phyloP scores from a whole-genome alignment of 2,329 filamentous ascomycete genomes.

The Escovopsis weberi region DNA sequence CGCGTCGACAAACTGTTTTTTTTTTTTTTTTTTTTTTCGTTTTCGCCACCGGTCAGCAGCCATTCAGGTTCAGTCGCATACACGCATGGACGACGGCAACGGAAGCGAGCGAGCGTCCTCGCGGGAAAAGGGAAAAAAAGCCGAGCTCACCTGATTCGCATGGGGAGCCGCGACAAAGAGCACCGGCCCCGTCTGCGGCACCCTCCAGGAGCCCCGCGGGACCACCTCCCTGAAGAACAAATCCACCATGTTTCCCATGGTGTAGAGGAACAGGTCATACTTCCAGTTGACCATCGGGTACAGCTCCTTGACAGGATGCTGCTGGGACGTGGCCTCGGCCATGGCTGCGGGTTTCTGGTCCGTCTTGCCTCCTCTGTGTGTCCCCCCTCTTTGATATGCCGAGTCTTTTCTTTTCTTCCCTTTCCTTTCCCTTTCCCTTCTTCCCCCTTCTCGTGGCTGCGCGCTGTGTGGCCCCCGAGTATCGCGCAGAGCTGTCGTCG shows the following conservation, averaged over 20 bases:
- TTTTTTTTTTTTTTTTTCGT: background rate
- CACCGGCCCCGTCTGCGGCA: constrained; percentile 74
- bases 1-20: constrained; percentile 77
- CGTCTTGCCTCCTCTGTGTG: too few species aligned
- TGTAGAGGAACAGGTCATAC: constrained; percentile 66
- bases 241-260: constrained; percentile 72
- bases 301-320: constrained; percentile 33
- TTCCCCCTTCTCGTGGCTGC: too few species aligned
- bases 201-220: constrained; percentile 86
- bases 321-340: background rate
- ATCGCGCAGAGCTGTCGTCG: too few species aligned
- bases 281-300: constrained; percentile 59
- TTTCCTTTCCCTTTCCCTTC: too few species aligned
- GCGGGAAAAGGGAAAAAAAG: too few species aligned
- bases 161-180: constrained; percentile 95
- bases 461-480: too few species aligned
- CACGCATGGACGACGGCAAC: background rate
- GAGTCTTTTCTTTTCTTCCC: too few species aligned
- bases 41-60: background rate
- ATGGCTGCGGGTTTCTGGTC: background rate
- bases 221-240: constrained; percentile 98
- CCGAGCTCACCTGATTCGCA: constrained; percentile 65
- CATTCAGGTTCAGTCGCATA: too few species aligned
- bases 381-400: too few species aligned
- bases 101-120: background rate